Evolutionary conservation across 2,329 filamentous ascomycete species (phyloP).

Genomic region (Nigrospora osmanthi): DNA sequence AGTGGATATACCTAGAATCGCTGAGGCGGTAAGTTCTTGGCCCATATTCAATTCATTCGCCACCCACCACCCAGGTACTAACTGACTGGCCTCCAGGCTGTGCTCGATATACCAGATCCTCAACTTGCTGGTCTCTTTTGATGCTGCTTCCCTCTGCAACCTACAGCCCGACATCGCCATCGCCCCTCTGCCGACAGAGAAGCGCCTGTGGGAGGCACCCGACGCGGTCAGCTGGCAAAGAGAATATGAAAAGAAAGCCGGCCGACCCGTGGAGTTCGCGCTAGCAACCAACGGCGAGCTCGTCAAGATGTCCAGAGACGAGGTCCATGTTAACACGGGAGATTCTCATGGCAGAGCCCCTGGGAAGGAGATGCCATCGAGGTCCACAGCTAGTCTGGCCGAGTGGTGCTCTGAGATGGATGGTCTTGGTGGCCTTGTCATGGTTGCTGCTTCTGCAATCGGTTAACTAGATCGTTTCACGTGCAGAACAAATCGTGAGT

Average conservation of each 20-base stretch:
- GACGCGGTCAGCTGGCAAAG: slow-evolving; percentile 24
- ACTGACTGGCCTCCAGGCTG: slow-evolving; percentile 20
- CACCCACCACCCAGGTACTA: background rate
- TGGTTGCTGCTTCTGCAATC: slow-evolving; percentile 30
- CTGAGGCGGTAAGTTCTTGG: slow-evolving; percentile 19
- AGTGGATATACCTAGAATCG: slow-evolving; percentile 34
- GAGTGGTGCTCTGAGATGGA: slow-evolving; percentile 39
- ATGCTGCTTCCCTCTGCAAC: slow-evolving; percentile 27
- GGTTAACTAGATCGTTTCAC: too few relatives aligned
- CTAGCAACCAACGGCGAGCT: slow-evolving; percentile 23
- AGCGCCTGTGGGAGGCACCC: slow-evolving; percentile 34
- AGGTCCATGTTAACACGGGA: background rate
- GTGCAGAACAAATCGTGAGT: too few relatives aligned
- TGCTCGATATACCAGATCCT: slow-evolving; percentile 29
- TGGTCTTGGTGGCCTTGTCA: slow-evolving; percentile 32
- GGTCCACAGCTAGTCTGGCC: slow-evolving; percentile 25
- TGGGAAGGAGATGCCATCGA: slow-evolving; percentile 3
- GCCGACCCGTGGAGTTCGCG: slow-evolving; percentile 15
- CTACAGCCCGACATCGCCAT: slow-evolving; percentile 25
- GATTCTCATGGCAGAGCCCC: background rate
- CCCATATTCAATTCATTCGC: background rate
- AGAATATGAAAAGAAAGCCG: slow-evolving; percentile 17
- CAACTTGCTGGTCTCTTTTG: slow-evolving; percentile 33
- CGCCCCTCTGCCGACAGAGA: slow-evolving; percentile 31
- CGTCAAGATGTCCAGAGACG: slow-evolving; percentile 17